Evolutionary conservation across 306 rosid genomes (phyloP).

Genomic region (Glycine tomentella): DNA sequence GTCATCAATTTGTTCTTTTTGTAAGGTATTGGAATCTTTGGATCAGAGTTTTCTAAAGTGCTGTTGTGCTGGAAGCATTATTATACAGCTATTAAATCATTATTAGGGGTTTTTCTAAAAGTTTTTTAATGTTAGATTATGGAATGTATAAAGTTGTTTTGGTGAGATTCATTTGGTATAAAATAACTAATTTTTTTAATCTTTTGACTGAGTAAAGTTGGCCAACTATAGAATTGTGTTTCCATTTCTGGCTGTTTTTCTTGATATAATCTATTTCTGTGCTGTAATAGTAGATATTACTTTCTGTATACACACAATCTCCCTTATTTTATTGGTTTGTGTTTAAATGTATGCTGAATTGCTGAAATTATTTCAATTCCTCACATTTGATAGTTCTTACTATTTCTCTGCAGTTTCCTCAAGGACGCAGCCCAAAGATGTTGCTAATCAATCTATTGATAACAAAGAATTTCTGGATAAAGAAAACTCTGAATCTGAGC

Average conservation of each 20-base stretch:
- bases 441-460: conserved; percentile 56
- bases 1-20: conserved; percentile 17
- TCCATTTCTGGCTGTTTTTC: conserved; percentile 19
- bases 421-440: conserved; percentile 52
- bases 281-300: conserved; percentile 25
- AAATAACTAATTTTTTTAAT: conserved; percentile 15
- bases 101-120: conserved; percentile 7
- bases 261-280: conserved; percentile 29
- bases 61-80: neutral
- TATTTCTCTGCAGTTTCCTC: conserved; percentile 63
- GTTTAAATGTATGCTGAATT: neutral
- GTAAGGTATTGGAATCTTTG: conserved; percentile 29
- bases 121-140: neutral
- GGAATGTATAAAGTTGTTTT: conserved; percentile 13
- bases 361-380: conserved; percentile 3
- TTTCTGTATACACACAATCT: conserved; percentile 24
- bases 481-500: conserved; percentile 49
- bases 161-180: neutral
- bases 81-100: neutral
- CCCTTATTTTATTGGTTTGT: conserved; percentile 29
- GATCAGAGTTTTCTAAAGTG: conserved; percentile 13
- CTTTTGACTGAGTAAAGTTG: neutral
- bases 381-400: conserved; percentile 44
- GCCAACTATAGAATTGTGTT: conserved; percentile 25
- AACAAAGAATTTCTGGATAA: conserved; percentile 51